Evolutionary conservation across 106 monocot genomes (phyloP).

Genomic region (Acorus calamus): DNA sequence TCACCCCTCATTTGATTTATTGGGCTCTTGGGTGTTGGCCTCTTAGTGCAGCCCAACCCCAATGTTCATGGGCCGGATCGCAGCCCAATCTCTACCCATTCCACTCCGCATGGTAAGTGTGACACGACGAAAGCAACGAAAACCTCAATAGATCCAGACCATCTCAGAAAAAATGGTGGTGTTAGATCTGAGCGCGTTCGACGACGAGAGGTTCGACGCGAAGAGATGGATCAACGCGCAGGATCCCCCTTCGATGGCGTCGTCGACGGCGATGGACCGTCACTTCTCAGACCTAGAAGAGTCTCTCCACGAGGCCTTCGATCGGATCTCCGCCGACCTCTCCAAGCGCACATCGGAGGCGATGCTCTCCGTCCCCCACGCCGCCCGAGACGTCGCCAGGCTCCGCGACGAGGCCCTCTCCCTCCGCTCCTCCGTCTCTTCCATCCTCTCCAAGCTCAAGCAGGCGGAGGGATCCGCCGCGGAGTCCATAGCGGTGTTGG

Average conservation of each 20-base stretch:
- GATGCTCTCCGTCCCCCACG: slow-evolving; percentile 68
- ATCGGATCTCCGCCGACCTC: slow-evolving; percentile 73
- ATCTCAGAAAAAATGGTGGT: too few relatives aligned
- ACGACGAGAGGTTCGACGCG: slow-evolving; percentile 67
- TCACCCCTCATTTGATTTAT: too few relatives aligned
- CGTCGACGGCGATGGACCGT: slow-evolving; percentile 59
- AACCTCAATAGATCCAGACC: too few relatives aligned
- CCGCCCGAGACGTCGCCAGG: slow-evolving; percentile 74
- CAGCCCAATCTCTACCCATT: too few relatives aligned
- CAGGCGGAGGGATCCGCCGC: slow-evolving; percentile 88
- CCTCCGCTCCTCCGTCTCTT: slow-evolving; percentile 62
- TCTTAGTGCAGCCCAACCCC: too few relatives aligned
- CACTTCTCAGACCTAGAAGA: slow-evolving; percentile 87
- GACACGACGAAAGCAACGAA: too few relatives aligned
- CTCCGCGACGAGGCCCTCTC: slow-evolving; percentile 78
- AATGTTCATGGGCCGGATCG: too few relatives aligned
- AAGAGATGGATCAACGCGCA: slow-evolving; percentile 98
- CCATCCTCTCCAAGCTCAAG: slow-evolving; percentile 59
- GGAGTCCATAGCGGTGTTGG: slow-evolving; percentile 78
- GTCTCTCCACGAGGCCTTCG: slow-evolving; percentile 66
- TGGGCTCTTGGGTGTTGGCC: too few relatives aligned
- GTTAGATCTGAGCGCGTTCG: slow-evolving; percentile 86
- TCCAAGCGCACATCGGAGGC: slow-evolving; percentile 74
- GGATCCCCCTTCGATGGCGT: too few relatives aligned
- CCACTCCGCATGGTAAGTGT: too few relatives aligned